These are phyloP conservation scores for Aspergillus puulaauensis DNA, from an alignment of 2,329 filamentous ascomycete species.

Conservation along the genomic window DNA sequence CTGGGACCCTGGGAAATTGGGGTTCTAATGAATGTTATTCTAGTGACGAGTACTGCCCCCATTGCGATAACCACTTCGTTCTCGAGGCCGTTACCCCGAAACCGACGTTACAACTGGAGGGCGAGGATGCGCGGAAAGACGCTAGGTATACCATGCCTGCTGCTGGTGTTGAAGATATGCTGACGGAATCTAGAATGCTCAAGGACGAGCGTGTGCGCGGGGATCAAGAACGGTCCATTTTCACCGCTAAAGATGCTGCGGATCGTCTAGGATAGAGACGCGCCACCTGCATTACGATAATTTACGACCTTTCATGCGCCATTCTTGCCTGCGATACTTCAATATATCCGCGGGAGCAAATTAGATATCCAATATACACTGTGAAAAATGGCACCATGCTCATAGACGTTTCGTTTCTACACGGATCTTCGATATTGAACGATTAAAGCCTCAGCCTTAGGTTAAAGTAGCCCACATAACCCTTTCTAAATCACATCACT, in stretches of 20 bases:
- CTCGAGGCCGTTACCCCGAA: conserved; percentile 84
- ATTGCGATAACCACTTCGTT: conserved; percentile 98
- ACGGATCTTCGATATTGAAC: conserved; percentile 14
- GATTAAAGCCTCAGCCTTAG: conserved; percentile 17
- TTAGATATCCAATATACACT: conserved; percentile 6
- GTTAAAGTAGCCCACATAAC: conserved; percentile 13
- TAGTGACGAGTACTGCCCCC: conserved; percentile 95
- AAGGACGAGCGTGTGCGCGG: conserved; percentile 78
- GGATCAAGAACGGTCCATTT: conserved; percentile 64
- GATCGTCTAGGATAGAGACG: conserved; percentile 67
- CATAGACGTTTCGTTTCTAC: conserved; percentile 17
- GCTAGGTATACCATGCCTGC: conserved; percentile 51
- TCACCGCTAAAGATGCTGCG: conserved; percentile 72
- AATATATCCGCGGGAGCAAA: neutral
- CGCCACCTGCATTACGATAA: conserved; percentile 25
- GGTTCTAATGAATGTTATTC: neutral
- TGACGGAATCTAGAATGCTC: conserved; percentile 64
- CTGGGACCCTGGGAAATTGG: neutral
- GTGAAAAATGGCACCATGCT: conserved; percentile 9
- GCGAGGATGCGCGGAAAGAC: conserved; percentile 84
- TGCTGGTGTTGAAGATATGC: neutral
- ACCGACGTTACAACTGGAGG: conserved; percentile 80
- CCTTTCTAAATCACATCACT: conserved; percentile 11
- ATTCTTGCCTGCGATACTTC: neutral
- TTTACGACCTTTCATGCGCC: conserved; percentile 11